A percentile compares a stretch with the other conserved stretches of the same genome.
Evolutionary conservation across 257 asterid species (phyloP).

Genomic region (Jacaranda mimosifolia): DNA sequence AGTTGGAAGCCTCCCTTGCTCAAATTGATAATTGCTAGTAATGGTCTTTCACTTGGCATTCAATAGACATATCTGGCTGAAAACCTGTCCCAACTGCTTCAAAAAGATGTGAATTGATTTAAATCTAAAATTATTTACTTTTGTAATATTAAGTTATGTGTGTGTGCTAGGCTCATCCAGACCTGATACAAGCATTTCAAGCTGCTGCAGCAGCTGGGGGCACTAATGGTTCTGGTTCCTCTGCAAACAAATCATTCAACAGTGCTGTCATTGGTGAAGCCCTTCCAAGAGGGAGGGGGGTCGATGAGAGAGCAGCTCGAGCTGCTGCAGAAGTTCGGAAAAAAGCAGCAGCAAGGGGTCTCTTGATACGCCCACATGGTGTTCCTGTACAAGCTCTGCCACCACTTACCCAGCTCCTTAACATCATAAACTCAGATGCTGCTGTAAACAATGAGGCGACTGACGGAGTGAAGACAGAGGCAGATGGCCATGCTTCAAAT

Average conservation of each 20-base stretch:
- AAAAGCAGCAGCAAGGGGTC: constrained; percentile 95
- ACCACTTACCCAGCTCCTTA: constrained; percentile 68
- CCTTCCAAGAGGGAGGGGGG: constrained; percentile 76
- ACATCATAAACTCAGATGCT: constrained; percentile 60
- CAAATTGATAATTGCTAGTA: background rate
- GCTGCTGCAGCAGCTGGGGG: constrained; percentile 62
- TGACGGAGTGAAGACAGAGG: constrained; percentile 49
- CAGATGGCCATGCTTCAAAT: constrained; percentile 45
- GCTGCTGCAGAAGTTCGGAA: constrained; percentile 88
- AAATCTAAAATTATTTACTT: background rate
- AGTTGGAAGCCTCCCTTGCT: background rate
- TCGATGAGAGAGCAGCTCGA: constrained; percentile 86
- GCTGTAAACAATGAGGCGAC: constrained; percentile 25
- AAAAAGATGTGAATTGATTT: background rate
- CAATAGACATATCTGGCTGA: background rate
- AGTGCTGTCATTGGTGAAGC: constrained; percentile 49
- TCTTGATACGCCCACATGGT: constrained; percentile 70
- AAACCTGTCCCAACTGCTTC: background rate
- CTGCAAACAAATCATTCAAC: constrained; percentile 54
- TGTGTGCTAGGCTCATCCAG: constrained; percentile 78
- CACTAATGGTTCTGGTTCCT: constrained; percentile 43
- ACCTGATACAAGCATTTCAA: constrained; percentile 84
- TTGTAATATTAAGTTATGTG: background rate
- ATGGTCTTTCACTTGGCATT: background rate
- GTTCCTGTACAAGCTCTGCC: constrained; percentile 69